Evolutionary conservation across 495 filamentous ascomycete species (phyloP), one percentile per base, ranked within the genome.

Genomic region (Sordaria brevicollis): DNA sequence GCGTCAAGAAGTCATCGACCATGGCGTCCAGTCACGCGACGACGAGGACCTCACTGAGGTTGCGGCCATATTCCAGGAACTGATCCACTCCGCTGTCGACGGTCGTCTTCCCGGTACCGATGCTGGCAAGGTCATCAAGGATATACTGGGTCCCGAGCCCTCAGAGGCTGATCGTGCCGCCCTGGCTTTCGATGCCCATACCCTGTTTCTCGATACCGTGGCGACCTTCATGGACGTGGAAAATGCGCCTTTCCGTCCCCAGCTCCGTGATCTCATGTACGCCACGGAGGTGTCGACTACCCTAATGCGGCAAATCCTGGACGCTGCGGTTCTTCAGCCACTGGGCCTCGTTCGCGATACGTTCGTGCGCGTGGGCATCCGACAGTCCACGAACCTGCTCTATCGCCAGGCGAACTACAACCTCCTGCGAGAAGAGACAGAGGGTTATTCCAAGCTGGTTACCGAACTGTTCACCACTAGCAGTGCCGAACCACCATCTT

Each of bases 391-490:
- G 8, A 93, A 95, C 74, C 80, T 94, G 19, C 87, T 98, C 3
- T 99, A 99, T 75, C 90, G 93, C 62, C 96, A 98, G 77, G 92
- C 93, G 1, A 97, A 96, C 76, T 97, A 97, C 82, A 99, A 99
- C 74, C 83, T 99, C 3, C 83, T 99, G 19, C 87, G 96, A 35
- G 96, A 99, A 83, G 96, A 99, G 79, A 91, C 92, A 0, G 96
- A 99, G 79, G 96, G 96, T 35, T 99, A 94, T 75, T 86, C 87
- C 10, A 89, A 90, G 70, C 71, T 89, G 4, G 85, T 89, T 25
- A 85, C 88, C 17, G 88, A 90, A 73, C 71, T 91, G 3, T 88
- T 89, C 76, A 84, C 85, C 5, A 90, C 88, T 68, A 84, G 87
- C 68, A 83, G 81, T 65, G 79, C 79, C 5, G 81, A 82, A 65